Percentiles rank a stretch among this genome's conserved stretches.
Evolutionary conservation across 331 rosid genomes (phyloP).

Genomic region (Acacia concinna): DNA sequence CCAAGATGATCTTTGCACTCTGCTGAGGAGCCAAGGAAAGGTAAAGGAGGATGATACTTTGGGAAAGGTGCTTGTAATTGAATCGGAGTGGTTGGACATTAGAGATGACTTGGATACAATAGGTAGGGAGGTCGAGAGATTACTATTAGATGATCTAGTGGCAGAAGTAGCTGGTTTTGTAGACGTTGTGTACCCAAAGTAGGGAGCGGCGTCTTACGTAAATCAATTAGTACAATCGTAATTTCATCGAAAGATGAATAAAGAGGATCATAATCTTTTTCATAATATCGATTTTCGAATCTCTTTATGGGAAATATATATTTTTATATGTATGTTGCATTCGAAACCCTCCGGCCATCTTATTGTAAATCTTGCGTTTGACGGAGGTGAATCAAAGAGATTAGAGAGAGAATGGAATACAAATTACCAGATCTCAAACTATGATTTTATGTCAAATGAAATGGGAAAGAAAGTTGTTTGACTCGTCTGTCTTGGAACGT

Average conservation of each 20-base stretch:
- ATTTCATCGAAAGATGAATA: conserved; percentile 61
- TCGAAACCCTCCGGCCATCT: background rate
- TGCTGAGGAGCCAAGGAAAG: conserved; percentile 50
- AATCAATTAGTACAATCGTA: conserved; percentile 48
- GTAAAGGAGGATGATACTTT: conserved; percentile 44
- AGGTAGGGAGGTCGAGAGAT: conserved; percentile 64
- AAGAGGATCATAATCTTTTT: conserved; percentile 29
- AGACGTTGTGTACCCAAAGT: conserved; percentile 40
- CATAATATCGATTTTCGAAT: background rate
- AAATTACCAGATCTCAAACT: background rate
- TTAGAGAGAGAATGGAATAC: background rate
- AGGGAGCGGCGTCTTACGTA: conserved; percentile 43
- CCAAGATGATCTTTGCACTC: conserved; percentile 41
- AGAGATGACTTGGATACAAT: conserved; percentile 61
- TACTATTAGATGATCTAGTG: conserved; percentile 68
- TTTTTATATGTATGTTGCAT: conserved; percentile 17
- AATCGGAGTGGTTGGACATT: conserved; percentile 59
- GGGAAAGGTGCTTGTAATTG: conserved; percentile 53
- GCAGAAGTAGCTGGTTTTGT: conserved; percentile 51
- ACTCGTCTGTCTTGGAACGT: background rate
- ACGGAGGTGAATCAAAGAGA: background rate
- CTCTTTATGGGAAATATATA: background rate
- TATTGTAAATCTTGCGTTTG: background rate
- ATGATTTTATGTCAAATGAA: background rate
- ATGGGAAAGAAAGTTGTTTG: background rate